Conservation (phyloP, 305 asterid species). For the Fraxinus dipetala region DNA sequence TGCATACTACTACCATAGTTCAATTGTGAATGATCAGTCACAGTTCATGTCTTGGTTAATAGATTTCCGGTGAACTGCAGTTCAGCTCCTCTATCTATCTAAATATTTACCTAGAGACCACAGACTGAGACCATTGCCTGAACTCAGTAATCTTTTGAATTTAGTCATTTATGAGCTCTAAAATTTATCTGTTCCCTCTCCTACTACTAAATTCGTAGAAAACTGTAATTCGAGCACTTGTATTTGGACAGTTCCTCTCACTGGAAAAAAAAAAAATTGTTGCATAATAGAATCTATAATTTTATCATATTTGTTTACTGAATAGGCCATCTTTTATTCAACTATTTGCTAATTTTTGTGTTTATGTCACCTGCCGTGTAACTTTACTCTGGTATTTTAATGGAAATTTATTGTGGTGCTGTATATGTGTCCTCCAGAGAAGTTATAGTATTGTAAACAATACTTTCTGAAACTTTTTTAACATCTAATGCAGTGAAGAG, state of each 20-base stretch:
- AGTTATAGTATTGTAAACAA: not conserved
- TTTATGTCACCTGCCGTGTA: not conserved
- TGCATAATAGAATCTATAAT: no score
- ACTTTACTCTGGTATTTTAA: not conserved
- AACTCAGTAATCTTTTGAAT: not conserved
- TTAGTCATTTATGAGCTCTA: not conserved
- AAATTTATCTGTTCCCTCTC: not conserved
- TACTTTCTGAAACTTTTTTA: not conserved
- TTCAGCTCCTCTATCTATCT: not conserved
- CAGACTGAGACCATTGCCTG: no score
- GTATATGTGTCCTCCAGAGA: not conserved
- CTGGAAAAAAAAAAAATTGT: not conserved
- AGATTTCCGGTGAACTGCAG: not conserved
- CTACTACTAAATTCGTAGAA: no score
- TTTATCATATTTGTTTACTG: no score
- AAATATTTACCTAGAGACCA: no score
- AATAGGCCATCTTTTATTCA: not conserved
- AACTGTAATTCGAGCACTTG: not conserved
- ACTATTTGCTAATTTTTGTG: not conserved
- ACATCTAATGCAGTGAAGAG: not conserved
- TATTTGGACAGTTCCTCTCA: no score
- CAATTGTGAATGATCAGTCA: no score
- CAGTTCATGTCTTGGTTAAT: no score
- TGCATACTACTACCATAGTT: no score
- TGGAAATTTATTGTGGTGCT: not conserved